Evolutionary conservation across 1,284 basidiomycete species (phyloP).

Genomic region (Wolfiporia cocos): DNA sequence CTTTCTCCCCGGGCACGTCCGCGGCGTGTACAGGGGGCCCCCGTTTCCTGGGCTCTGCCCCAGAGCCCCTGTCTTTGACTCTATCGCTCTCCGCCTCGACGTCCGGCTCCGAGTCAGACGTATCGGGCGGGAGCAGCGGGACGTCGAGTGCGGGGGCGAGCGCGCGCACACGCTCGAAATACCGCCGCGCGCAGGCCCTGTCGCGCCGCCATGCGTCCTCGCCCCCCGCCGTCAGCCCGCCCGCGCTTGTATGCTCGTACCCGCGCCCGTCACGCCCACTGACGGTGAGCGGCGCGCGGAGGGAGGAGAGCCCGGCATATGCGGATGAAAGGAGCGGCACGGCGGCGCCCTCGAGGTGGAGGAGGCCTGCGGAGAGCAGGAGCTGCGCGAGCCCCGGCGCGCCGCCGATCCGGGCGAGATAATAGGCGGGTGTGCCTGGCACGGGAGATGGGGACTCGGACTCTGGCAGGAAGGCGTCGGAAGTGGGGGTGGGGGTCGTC

Average conservation of each 20-base stretch:
- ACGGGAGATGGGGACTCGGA: slow-evolving; percentile 5
- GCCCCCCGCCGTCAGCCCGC: slow-evolving; percentile 36
- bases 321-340: slow-evolving; percentile 60
- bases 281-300: slow-evolving; percentile 49
- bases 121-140: slow-evolving; percentile 51
- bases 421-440: slow-evolving; percentile 50
- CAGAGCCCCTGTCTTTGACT: slow-evolving; percentile 5
- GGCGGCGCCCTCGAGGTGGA: slow-evolving; percentile 72
- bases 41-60: slow-evolving; percentile 6
- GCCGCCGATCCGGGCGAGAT: slow-evolving; percentile 60
- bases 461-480: too few species aligned
- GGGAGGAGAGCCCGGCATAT: slow-evolving; percentile 66
- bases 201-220: slow-evolving; percentile 67
- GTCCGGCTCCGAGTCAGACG: slow-evolving; percentile 46
- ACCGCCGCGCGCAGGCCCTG: slow-evolving; percentile 56
- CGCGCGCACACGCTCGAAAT: slow-evolving; percentile 60
- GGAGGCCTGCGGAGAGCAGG: slow-evolving; percentile 68
- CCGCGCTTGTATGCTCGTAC: slow-evolving; percentile 2
- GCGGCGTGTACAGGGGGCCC: slow-evolving; percentile 18
- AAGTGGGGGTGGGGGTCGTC: slow-evolving; percentile 10
- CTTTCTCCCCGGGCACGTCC: slow-evolving; percentile 35
- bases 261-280: slow-evolving; percentile 12
- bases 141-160: slow-evolving; percentile 60
- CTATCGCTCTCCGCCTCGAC: slow-evolving; percentile 23
- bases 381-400: slow-evolving; percentile 56